Percentiles rank a stretch among this genome's conserved stretches.
These are phyloP conservation scores for Sugiyamaella neomexicana DNA, from an alignment of 1,139 yeast genomes.

Conservation along the genomic window DNA sequence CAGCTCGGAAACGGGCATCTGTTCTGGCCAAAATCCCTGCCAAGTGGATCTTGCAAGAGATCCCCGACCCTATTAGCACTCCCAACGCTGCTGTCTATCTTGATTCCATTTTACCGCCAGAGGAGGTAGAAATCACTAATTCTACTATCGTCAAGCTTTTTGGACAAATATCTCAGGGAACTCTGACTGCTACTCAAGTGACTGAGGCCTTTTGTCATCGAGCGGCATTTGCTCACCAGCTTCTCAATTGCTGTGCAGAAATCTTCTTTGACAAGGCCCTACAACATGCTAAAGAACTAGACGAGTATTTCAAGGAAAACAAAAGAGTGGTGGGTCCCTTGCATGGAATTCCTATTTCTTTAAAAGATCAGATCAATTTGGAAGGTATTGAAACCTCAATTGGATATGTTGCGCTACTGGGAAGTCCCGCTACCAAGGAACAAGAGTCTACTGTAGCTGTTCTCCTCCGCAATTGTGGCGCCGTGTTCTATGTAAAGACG, in stretches of 20 bases:
- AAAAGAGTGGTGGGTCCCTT: conserved; percentile 38
- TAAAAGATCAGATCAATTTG: conserved; percentile 52
- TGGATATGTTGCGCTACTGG: conserved; percentile 43
- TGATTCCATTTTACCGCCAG: conserved; percentile 18
- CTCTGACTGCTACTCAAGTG: conserved; percentile 47
- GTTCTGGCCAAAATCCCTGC: conserved; percentile 16
- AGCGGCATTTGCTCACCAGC: conserved; percentile 48
- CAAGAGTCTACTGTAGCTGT: conserved; percentile 44
- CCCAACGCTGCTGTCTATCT: conserved; percentile 8
- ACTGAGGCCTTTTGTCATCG: conserved; percentile 56
- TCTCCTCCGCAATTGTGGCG: conserved; percentile 49
- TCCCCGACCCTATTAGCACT: conserved; percentile 4
- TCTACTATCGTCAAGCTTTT: conserved; percentile 37
- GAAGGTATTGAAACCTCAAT: conserved; percentile 47
- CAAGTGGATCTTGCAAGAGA: conserved; percentile 16
- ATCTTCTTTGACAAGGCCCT: conserved; percentile 37
- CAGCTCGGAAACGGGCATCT: conserved; percentile 13
- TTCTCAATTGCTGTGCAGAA: conserved; percentile 37
- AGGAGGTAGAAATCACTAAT: conserved; percentile 19
- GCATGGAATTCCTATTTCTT: conserved; percentile 54
- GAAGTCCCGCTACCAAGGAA: conserved; percentile 30
- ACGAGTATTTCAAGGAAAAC: conserved; percentile 36
- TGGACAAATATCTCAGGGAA: conserved; percentile 44
- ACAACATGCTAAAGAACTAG: conserved; percentile 50
- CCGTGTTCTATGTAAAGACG: conserved; percentile 57